A percentile compares a stretch with the other conserved stretches of the same genome.
These are phyloP conservation scores for Brassica incana DNA, from an alignment of 345 rosid species.

Conservation along the genomic window DNA sequence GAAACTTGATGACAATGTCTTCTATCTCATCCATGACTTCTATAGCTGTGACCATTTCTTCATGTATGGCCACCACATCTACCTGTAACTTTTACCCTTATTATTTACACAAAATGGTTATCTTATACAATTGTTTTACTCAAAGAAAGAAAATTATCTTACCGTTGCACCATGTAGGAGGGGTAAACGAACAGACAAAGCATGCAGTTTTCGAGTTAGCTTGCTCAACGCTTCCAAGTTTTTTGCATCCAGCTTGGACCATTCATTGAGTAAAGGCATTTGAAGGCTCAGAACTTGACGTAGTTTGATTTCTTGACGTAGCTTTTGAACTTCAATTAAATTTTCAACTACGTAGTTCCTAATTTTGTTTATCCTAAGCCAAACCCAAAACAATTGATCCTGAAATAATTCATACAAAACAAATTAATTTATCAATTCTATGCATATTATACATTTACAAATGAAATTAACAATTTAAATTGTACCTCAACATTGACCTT, in stretches of 20 bases:
- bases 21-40: slow-evolving; percentile 55
- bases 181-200: slow-evolving; percentile 53
- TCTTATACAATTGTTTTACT: neutral
- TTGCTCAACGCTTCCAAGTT: slow-evolving; percentile 61
- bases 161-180: slow-evolving; percentile 58
- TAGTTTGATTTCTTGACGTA: slow-evolving; percentile 49
- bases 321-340: slow-evolving; percentile 42
- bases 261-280: slow-evolving; percentile 50
- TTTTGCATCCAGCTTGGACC: slow-evolving; percentile 53
- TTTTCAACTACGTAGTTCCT: slow-evolving; percentile 47
- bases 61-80: slow-evolving; percentile 47
- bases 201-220: slow-evolving; percentile 61
- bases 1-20: slow-evolving; percentile 34
- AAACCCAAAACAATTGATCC: slow-evolving; percentile 55
- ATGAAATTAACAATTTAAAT: neutral
- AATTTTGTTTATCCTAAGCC: slow-evolving; percentile 48
- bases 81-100: slow-evolving; percentile 32
- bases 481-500: slow-evolving; percentile 51
- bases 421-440: neutral
- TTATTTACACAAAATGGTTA: neutral
- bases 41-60: slow-evolving; percentile 54
- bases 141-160: neutral
- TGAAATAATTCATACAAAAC: slow-evolving; percentile 26
- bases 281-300: slow-evolving; percentile 48
- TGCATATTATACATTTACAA: neutral